phyloP scores from a whole-genome alignment of 1,284 basidiomycete genomes.

The Pyrrhoderma lamaoense region DNA sequence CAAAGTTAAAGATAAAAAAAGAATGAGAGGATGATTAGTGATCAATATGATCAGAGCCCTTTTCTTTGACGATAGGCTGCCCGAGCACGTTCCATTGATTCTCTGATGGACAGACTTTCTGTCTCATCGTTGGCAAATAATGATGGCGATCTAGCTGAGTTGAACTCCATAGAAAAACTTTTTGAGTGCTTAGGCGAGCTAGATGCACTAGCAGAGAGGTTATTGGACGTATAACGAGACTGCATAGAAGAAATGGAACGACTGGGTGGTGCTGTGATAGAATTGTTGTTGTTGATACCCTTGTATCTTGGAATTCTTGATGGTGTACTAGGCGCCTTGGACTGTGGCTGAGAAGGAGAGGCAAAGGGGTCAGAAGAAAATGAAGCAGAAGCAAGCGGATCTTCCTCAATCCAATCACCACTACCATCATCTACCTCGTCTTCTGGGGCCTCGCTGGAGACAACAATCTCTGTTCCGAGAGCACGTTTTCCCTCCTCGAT shows the following conservation, averaged over 20 bases:
- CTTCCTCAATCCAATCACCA: constrained; percentile 63
- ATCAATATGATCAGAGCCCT: neutral
- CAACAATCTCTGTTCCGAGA: constrained; percentile 60
- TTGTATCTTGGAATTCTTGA: neutral
- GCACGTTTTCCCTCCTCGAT: constrained; percentile 70
- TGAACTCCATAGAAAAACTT: neutral
- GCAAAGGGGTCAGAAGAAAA: neutral
- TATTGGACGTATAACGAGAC: constrained; percentile 2
- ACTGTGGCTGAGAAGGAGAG: neutral
- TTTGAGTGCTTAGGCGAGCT: constrained; percentile 1
- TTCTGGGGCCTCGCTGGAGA: constrained; percentile 61
- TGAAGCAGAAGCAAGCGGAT: constrained; percentile 17
- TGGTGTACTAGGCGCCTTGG: neutral
- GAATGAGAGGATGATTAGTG: neutral
- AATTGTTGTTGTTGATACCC: neutral
- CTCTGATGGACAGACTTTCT: constrained; percentile 13
- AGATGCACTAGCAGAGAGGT: neutral
- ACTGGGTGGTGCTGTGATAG: neutral
- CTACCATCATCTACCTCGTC: constrained; percentile 67
- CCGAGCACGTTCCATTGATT: constrained; percentile 17
- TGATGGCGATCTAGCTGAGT: neutral
- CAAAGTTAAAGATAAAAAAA: neutral
- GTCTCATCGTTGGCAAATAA: neutral
- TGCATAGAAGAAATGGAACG: neutral
- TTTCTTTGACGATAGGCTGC: constrained; percentile 12